A percentile compares a stretch with the other conserved stretches of the same genome.
Evolutionary conservation across 768 basidiomycete species (phyloP).

Genomic region (Piloderma croceum): DNA sequence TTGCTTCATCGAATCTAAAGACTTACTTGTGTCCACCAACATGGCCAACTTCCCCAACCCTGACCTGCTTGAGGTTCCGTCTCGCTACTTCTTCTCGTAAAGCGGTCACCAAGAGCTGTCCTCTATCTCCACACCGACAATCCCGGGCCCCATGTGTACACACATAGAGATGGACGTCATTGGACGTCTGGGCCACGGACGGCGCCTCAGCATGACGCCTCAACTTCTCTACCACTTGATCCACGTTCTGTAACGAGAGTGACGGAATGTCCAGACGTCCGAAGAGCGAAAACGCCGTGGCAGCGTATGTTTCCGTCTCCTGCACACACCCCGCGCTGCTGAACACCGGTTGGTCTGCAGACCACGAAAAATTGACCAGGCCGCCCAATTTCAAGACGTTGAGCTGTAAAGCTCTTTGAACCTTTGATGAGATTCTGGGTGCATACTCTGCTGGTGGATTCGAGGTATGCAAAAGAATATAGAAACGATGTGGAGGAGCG

Average conservation of each 20-base stretch:
- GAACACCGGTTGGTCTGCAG: conserved; percentile 23
- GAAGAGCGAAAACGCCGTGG: conserved; percentile 41
- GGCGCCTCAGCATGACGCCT: conserved; percentile 29
- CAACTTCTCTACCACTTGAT: conserved; percentile 36
- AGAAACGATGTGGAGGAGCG: conserved; percentile 44
- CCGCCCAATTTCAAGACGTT: conserved; percentile 44
- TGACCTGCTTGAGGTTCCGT: conserved; percentile 29
- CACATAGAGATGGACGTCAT: conserved; percentile 49
- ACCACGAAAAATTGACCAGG: conserved; percentile 59
- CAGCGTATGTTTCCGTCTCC: conserved; percentile 23
- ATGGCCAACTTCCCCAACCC: conserved; percentile 65
- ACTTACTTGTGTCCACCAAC: conserved; percentile 82
- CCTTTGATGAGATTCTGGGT: conserved; percentile 37
- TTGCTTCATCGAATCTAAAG: conserved; percentile 1
- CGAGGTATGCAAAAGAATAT: conserved; percentile 50
- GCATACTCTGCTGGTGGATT: conserved; percentile 47
- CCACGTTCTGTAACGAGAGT: conserved; percentile 45
- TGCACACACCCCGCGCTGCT: no score
- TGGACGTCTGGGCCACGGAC: conserved; percentile 8
- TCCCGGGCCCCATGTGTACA: conserved; percentile 78
- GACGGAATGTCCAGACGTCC: conserved; percentile 46
- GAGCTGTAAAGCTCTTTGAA: conserved; percentile 47
- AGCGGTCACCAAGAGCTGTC: conserved; percentile 49
- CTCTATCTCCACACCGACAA: conserved; percentile 71
- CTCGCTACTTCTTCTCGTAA: conserved; percentile 47